These are phyloP conservation scores for Carnegiea gigantea DNA, from an alignment of 179 eudicot genomes.

Conservation along the genomic window DNA sequence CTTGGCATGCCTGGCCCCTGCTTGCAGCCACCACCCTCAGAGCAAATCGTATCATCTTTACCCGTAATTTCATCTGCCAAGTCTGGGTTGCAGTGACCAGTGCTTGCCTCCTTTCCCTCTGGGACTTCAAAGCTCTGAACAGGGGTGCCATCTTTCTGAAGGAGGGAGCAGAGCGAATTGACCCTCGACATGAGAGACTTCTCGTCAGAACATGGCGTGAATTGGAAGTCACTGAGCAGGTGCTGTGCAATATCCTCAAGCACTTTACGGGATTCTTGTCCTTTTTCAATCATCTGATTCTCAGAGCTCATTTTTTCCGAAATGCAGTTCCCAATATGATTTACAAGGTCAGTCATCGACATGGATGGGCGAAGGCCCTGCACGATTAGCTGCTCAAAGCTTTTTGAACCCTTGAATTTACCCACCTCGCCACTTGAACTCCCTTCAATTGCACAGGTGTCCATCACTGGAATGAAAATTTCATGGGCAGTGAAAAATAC, in stretches of 20 bases:
- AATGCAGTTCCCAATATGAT: conserved; percentile 44
- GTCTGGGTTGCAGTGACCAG: background rate
- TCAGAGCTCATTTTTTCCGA: conserved; percentile 31
- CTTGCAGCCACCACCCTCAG: conserved; percentile 25
- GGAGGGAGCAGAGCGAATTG: conserved; percentile 41
- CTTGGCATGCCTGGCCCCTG: conserved; percentile 35
- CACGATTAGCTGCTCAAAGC: conserved; percentile 41
- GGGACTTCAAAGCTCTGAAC: conserved; percentile 18
- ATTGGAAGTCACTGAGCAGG: conserved; percentile 37
- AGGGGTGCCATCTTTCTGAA: conserved; percentile 42
- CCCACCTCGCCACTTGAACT: conserved; percentile 21
- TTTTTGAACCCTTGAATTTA: conserved; percentile 25
- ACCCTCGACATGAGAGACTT: conserved; percentile 44
- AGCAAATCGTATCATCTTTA: conserved; percentile 8
- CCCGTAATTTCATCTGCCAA: background rate
- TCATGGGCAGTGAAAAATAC: background rate
- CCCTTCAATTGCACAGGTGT: conserved; percentile 37
- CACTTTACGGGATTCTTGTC: conserved; percentile 30
- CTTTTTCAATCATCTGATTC: conserved; percentile 24
- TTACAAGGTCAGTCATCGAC: conserved; percentile 47
- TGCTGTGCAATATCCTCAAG: conserved; percentile 45
- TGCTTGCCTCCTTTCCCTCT: conserved; percentile 18
- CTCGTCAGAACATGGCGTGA: conserved; percentile 41
- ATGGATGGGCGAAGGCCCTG: conserved; percentile 47
- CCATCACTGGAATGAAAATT: conserved; percentile 39